phyloP scores from a whole-genome alignment of 2,329 filamentous ascomycete genomes.

The Periconia macrospinosa region DNA sequence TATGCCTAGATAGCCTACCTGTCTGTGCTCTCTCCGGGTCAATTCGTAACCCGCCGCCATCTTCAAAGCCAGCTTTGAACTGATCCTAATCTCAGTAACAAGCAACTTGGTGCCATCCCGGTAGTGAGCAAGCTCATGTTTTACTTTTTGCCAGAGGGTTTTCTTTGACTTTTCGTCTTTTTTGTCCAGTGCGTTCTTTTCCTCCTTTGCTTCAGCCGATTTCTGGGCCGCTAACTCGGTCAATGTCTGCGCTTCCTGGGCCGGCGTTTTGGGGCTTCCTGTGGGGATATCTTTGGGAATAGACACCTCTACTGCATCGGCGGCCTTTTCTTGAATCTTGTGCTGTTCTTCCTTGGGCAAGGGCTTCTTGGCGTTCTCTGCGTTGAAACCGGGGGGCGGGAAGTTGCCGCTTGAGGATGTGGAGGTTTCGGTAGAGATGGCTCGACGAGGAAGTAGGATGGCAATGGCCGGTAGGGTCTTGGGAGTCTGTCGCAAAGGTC shows the following conservation, averaged over 20 bases:
- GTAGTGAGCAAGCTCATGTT: constrained; percentile 91
- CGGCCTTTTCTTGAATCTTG: constrained; percentile 25
- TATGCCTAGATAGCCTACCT: constrained; percentile 50
- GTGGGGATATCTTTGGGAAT: constrained; percentile 45
- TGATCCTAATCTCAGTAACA: constrained; percentile 90
- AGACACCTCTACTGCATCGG: constrained; percentile 35
- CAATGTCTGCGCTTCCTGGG: constrained; percentile 54
- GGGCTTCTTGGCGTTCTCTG: constrained; percentile 86
- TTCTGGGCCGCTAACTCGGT: constrained; percentile 66
- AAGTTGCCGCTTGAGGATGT: constrained; percentile 56
- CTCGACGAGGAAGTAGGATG: constrained; percentile 57
- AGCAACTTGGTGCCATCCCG: constrained; percentile 98
- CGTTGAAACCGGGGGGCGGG: constrained; percentile 87
- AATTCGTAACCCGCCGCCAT: constrained; percentile 98
- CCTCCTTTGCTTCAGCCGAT: constrained; percentile 49
- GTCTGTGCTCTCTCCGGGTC: constrained; percentile 87
- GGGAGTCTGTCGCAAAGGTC: constrained; percentile 48
- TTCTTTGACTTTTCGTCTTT: constrained; percentile 70
- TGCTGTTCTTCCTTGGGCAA: constrained; percentile 60
- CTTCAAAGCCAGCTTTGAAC: constrained; percentile 85
- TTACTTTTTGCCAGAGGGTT: constrained; percentile 88
- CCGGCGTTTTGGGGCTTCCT: constrained; percentile 50
- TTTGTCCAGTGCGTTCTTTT: constrained; percentile 62
- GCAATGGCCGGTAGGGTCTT: constrained; percentile 59
- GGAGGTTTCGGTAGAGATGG: constrained; percentile 61